Percentiles rank a stretch among this genome's conserved stretches.
Conservation (phyloP, 768 basidiomycete genomes). For the Lentinus brumalis region DNA sequence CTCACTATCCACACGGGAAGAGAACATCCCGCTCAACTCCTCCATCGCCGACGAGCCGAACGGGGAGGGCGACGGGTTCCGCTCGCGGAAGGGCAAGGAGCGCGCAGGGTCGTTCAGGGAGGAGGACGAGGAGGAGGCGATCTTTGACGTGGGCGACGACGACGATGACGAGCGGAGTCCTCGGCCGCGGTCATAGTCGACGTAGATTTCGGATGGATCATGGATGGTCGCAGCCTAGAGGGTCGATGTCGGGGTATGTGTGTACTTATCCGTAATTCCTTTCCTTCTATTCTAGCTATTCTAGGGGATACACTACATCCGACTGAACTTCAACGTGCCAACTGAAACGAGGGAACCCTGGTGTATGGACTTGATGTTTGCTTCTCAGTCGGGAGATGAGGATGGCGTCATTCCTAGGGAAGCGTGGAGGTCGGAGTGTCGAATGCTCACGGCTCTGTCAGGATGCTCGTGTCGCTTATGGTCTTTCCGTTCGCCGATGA, state of each 20-base stretch:
- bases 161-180: constrained; percentile 44
- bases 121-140: constrained; percentile 30
- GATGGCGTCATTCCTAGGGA: too few species aligned
- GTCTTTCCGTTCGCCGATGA: too few species aligned
- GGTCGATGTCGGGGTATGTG: too few species aligned
- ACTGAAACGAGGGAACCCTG: too few species aligned
- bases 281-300: not conserved
- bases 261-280: too few species aligned
- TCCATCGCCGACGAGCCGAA: constrained; percentile 28
- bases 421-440: too few species aligned
- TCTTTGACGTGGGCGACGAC: constrained; percentile 50
- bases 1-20: constrained; percentile 50
- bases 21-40: constrained; percentile 68
- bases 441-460: too few species aligned
- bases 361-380: too few species aligned
- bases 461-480: too few species aligned
- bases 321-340: too few species aligned
- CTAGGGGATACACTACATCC: not conserved
- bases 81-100: constrained; percentile 39
- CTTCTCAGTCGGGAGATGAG: too few species aligned
- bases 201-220: not conserved
- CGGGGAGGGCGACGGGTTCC: constrained; percentile 20
- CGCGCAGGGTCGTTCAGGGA: constrained; percentile 33
- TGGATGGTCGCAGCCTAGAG: too few species aligned
- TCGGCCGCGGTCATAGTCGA: not conserved